Base-by-base conservation (phyloP, 176 grass and related monocot species). In the Triticum dicoccoides region DNA sequence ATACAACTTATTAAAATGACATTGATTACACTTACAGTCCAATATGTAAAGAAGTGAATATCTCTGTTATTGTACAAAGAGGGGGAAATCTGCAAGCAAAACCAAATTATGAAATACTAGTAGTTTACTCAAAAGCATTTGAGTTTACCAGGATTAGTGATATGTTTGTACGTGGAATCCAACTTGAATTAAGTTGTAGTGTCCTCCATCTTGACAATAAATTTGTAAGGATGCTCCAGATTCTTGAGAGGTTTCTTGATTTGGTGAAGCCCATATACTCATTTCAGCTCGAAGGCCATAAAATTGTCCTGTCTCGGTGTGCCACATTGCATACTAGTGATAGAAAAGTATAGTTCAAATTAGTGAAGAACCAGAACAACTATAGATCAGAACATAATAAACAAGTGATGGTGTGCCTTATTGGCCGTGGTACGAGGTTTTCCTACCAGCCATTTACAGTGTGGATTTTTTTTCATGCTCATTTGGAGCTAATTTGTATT, bases 41-140 rank as follows among this genome's bases (percentile, higher is more conserved):
- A 87, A 32, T 84, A 83, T 84, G 80, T 84, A 52, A 87, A 91
- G 89, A 91, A 91, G 41, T 42, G 89, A 11, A 87, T 37, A 69
- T 91, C 84, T n/a, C n/a, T 56, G 32, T 87, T 80, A 13, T 84
- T 21, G 35, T 91, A 87, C 15, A 83, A 42, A n/a, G 61, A 11
- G 1, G 80, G 65, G 13, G n/a, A 13, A 52, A 91, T 67, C 85
- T 91, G 68, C 56, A 87, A 76, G 11, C 1, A 8, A 27, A 80
- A 64, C 20, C 12, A 64, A 4, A 41, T 5, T 64, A 8, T 9
- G 18, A 27, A 25, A 9, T 64, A 30, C 29, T 30, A 24, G 2
- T 11, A 23, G 6, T 17, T 41, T 42, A 32, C 34, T 37, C 6
- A 12, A 35, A 78, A 12, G 2, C 4, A 78, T n/a, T 76, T 52